Percentiles rank a stretch among this genome's conserved stretches.
phyloP scores from a whole-genome alignment of 2,329 filamentous ascomycete genomes.

The Microdochium paspali region DNA sequence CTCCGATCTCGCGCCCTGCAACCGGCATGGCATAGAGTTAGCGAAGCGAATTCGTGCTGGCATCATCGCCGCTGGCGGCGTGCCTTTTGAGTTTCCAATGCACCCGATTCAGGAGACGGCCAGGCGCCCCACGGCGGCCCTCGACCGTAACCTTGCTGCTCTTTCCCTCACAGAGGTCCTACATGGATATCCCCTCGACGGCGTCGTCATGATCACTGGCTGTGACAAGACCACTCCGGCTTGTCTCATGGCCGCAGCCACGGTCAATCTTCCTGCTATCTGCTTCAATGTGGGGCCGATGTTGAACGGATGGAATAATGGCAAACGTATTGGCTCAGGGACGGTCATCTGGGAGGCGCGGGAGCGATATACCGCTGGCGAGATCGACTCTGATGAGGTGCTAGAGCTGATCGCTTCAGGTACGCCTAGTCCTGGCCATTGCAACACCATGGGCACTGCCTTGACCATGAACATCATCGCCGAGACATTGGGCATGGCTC shows the following conservation, averaged over 20 bases:
- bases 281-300: conserved; percentile 43
- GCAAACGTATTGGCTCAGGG: conserved; percentile 31
- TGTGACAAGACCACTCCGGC: conserved; percentile 44
- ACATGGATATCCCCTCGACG: conserved; percentile 37
- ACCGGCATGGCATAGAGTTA: conserved; percentile 37
- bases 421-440: conserved; percentile 36
- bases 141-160: conserved; percentile 39
- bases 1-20: conserved; percentile 39
- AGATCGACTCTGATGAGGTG: conserved; percentile 31
- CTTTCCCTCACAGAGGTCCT: conserved; percentile 36
- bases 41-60: conserved; percentile 40
- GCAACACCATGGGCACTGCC: conserved; percentile 44
- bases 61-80: conserved; percentile 35
- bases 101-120: conserved; percentile 41
- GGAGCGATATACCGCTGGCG: conserved; percentile 34
- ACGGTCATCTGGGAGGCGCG: conserved; percentile 37
- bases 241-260: conserved; percentile 40
- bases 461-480: conserved; percentile 43
- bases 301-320: conserved; percentile 36
- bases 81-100: conserved; percentile 40
- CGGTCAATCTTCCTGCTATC: conserved; percentile 39
- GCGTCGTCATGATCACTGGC: conserved; percentile 38
- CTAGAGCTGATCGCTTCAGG: conserved; percentile 31
- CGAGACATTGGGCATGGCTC: conserved; percentile 41
- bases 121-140: conserved; percentile 34